phyloP scores from a whole-genome alignment of 2,329 filamentous ascomycete genomes.

The Hypoxylon sp. region DNA sequence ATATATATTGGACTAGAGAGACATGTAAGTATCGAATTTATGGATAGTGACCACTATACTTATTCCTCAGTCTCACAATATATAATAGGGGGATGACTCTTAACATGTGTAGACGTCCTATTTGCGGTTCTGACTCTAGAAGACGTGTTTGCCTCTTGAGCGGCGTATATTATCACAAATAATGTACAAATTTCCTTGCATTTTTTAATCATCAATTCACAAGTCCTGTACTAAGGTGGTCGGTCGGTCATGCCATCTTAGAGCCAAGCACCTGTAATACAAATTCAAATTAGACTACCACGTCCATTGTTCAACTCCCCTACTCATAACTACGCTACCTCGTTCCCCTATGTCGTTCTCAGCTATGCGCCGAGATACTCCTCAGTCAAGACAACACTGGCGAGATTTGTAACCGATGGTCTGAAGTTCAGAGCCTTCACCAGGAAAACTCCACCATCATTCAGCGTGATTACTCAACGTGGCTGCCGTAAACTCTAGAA shows the following conservation, averaged over 20 bases:
- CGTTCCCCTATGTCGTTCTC: background rate
- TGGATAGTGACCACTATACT: background rate
- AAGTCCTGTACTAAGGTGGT: background rate
- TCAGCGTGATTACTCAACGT: background rate
- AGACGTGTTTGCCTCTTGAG: background rate
- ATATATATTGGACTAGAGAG: too few species aligned
- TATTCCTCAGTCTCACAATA: background rate
- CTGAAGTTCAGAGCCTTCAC: background rate
- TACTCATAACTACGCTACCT: background rate
- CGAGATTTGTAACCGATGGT: background rate
- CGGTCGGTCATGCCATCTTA: background rate
- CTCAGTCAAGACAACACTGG: background rate
- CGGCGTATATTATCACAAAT: background rate
- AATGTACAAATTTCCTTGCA: background rate
- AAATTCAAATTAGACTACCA: background rate
- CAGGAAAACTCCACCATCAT: background rate
- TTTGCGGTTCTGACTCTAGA: background rate
- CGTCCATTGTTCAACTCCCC: background rate
- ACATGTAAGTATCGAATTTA: background rate
- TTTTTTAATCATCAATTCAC: background rate
- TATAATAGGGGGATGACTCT: background rate
- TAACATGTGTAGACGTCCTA: background rate
- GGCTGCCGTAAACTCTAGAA: background rate
- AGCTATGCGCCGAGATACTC: background rate
- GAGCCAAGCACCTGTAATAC: background rate